These are phyloP conservation scores for Xerocomus tenax DNA, from an alignment of 1,284 basidiomycete species.

Conservation along the genomic window DNA sequence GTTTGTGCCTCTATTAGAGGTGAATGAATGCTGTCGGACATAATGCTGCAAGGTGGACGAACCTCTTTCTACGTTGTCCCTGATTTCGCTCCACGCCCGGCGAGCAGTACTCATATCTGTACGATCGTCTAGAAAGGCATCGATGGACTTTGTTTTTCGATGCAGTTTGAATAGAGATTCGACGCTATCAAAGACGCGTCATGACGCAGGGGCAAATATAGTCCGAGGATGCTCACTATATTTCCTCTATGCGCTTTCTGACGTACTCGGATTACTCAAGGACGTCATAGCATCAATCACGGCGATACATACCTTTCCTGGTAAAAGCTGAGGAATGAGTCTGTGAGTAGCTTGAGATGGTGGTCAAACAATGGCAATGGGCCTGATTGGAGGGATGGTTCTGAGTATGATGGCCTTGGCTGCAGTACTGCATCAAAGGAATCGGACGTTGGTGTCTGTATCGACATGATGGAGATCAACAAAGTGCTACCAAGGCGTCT, in stretches of 20 bases:
- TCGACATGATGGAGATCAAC: slow-evolving; percentile 21
- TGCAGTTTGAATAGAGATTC: slow-evolving; percentile 65
- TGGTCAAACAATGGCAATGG: slow-evolving; percentile 64
- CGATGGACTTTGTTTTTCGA: slow-evolving; percentile 58
- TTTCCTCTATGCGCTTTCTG: slow-evolving; percentile 76
- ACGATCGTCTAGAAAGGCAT: slow-evolving; percentile 57
- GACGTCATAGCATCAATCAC: background rate
- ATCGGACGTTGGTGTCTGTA: slow-evolving; percentile 14
- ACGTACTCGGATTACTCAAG: slow-evolving; percentile 4
- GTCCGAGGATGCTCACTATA: slow-evolving; percentile 54
- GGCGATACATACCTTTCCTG: slow-evolving; percentile 60
- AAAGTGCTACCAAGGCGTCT: background rate
- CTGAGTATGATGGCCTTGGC: slow-evolving; percentile 38
- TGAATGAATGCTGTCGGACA: background rate
- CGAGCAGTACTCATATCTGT: slow-evolving; percentile 55
- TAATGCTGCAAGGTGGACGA: slow-evolving; percentile 14
- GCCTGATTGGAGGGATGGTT: slow-evolving; percentile 38
- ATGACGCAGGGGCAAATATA: background rate
- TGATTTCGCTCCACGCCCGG: slow-evolving; percentile 71
- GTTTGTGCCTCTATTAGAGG: slow-evolving; percentile 63
- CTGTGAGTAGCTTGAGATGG: slow-evolving; percentile 59
- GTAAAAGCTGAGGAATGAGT: slow-evolving; percentile 77
- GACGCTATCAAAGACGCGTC: slow-evolving; percentile 40
- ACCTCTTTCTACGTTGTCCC: slow-evolving; percentile 78
- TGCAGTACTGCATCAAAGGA: slow-evolving; percentile 17